phyloP scores from a whole-genome alignment of 306 rosid genomes.

The Vachellia pachyceras region DNA sequence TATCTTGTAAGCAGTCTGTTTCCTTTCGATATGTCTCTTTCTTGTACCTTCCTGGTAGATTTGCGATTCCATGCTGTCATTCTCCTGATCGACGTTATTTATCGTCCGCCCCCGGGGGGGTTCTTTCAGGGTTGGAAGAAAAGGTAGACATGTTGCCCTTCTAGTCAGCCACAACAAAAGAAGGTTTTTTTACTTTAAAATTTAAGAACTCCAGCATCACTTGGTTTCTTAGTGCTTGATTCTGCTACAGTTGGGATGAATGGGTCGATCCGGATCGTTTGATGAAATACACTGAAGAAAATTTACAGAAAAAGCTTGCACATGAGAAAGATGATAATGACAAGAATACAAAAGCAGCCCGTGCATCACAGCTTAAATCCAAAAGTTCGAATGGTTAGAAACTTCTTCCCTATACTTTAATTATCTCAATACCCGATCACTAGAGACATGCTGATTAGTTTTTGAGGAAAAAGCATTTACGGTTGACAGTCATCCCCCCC shows the following conservation, averaged over 20 bases:
- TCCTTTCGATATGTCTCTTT: background rate
- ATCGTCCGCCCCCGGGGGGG: background rate
- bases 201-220: slow-evolving; percentile 17
- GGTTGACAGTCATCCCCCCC: background rate
- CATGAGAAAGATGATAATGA: slow-evolving; percentile 46
- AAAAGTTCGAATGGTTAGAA: slow-evolving; percentile 55
- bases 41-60: background rate
- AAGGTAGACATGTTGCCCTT: slow-evolving; percentile 51
- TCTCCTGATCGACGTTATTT: background rate
- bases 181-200: background rate
- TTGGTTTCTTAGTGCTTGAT: slow-evolving; percentile 24
- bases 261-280: slow-evolving; percentile 74
- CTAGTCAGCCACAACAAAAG: slow-evolving; percentile 22
- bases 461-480: background rate
- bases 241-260: slow-evolving; percentile 84
- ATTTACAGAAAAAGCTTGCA: slow-evolving; percentile 49
- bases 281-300: slow-evolving; percentile 69
- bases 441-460: background rate
- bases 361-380: slow-evolving; percentile 46
- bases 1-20: slow-evolving; percentile 60
- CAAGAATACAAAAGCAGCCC: slow-evolving; percentile 48
- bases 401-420: slow-evolving; percentile 28
- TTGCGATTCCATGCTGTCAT: background rate
- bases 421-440: slow-evolving; percentile 10
- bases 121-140: slow-evolving; percentile 91